Evolutionary conservation across 768 basidiomycete species (phyloP).

Genomic region (Lactarius evosmus): DNA sequence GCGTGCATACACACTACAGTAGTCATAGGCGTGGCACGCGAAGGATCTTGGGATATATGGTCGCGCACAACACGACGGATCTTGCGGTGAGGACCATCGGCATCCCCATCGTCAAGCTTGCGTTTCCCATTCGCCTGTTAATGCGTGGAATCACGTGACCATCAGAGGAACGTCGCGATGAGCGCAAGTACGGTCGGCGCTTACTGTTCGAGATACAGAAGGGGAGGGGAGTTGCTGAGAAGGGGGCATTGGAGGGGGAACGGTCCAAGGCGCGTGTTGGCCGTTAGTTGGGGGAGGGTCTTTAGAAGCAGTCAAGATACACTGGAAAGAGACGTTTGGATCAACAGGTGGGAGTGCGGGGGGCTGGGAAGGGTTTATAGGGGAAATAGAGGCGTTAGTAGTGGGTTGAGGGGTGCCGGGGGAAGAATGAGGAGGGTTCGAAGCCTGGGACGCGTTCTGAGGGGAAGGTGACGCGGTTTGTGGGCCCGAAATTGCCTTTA

Average conservation of each 20-base stretch:
- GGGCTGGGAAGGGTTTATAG: slow-evolving; percentile 34
- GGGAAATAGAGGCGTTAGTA: slow-evolving; percentile 35
- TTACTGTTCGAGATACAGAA: slow-evolving; percentile 23
- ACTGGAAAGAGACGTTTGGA: slow-evolving; percentile 30
- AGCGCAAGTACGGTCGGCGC: slow-evolving; percentile 6
- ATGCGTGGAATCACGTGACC: slow-evolving; percentile 27
- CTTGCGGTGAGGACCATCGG: slow-evolving; percentile 67
- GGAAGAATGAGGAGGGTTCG: slow-evolving; percentile 31
- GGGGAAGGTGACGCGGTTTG: slow-evolving; percentile 31
- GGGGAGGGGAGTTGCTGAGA: slow-evolving; percentile 24
- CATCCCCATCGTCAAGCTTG: slow-evolving; percentile 63
- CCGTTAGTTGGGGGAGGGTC: slow-evolving; percentile 26
- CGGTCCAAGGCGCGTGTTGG: slow-evolving; percentile 29
- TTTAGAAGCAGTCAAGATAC: slow-evolving; percentile 29
- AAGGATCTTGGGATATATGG: slow-evolving; percentile 71
- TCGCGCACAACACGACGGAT: slow-evolving; percentile 83
- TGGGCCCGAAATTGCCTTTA: slow-evolving; percentile 27
- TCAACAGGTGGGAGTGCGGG: slow-evolving; percentile 20
- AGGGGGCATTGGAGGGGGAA: slow-evolving; percentile 13
- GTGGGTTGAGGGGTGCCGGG: slow-evolving; percentile 34
- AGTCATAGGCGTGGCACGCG: slow-evolving; percentile 82
- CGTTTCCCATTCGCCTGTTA: slow-evolving; percentile 54
- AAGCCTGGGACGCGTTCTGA: slow-evolving; percentile 38
- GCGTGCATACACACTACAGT: slow-evolving; percentile 89
- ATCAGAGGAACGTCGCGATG: neutral